These are phyloP conservation scores for Ziziphus jujuba DNA, from an alignment of 306 rosid genomes.

Conservation along the genomic window DNA sequence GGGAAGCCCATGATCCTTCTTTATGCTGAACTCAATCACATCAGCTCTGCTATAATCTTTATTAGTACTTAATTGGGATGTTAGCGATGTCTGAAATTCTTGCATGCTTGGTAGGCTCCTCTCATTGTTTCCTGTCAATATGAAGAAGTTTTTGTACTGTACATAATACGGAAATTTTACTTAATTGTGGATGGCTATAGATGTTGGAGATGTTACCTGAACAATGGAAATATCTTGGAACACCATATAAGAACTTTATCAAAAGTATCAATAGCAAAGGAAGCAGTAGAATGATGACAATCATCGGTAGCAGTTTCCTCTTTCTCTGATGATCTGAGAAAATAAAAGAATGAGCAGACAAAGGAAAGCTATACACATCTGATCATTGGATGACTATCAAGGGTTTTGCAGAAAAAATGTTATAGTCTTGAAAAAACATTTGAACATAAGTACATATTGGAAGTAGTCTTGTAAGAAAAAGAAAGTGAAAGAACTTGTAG, in stretches of 20 bases:
- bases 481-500: too few species aligned
- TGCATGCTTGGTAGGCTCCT: too few species aligned
- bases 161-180: too few species aligned
- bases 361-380: background rate
- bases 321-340: background rate
- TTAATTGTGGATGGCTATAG: background rate
- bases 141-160: too few species aligned
- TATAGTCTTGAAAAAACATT: too few species aligned
- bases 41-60: background rate
- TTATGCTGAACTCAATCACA: background rate
- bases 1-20: constrained; percentile 22
- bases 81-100: too few species aligned
- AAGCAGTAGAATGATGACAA: background rate
- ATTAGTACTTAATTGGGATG: too few species aligned
- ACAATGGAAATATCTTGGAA: background rate
- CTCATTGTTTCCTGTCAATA: too few species aligned
- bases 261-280: background rate
- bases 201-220: constrained; percentile 4
- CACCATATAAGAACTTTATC: background rate
- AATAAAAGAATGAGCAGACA: background rate
- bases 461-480: too few species aligned
- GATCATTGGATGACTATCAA: too few species aligned
- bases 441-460: too few species aligned
- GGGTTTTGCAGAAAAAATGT: too few species aligned
- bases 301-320: constrained; percentile 1